These are phyloP conservation scores for Fusarium sp. DNA, from an alignment of 2,329 filamentous ascomycete genomes.

Conservation along the genomic window DNA sequence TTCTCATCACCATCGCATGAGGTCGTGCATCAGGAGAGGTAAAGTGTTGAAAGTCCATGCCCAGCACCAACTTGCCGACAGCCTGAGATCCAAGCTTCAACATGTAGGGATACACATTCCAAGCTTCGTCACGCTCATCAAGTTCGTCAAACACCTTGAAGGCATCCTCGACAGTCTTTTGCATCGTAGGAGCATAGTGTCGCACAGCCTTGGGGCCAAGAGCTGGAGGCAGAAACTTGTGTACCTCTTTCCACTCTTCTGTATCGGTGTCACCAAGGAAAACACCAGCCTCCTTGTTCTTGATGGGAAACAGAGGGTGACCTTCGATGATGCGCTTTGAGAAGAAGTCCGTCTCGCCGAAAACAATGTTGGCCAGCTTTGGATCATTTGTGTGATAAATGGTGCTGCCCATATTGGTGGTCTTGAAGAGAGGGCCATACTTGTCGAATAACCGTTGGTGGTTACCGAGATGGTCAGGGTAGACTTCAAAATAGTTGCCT, in stretches of 20 bases:
- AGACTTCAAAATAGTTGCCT: conserved; percentile 65
- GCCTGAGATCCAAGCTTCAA: conserved; percentile 59
- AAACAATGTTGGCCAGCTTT: conserved; percentile 55
- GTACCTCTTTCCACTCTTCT: conserved; percentile 60
- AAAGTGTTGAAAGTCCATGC: conserved; percentile 60
- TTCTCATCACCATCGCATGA: conserved; percentile 61
- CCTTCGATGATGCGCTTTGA: conserved; percentile 63
- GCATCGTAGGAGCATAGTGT: conserved; percentile 70
- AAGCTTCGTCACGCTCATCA: conserved; percentile 58
- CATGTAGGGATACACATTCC: conserved; percentile 63
- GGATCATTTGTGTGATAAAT: conserved; percentile 64
- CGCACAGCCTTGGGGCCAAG: conserved; percentile 68
- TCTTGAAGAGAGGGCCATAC: conserved; percentile 63
- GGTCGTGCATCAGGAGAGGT: conserved; percentile 55
- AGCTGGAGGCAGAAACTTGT: conserved; percentile 71
- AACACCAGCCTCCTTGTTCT: conserved; percentile 54
- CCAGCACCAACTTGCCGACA: conserved; percentile 57
- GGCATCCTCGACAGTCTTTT: conserved; percentile 60
- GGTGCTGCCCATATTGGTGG: conserved; percentile 61
- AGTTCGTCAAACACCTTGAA: conserved; percentile 63
- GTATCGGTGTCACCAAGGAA: conserved; percentile 63
- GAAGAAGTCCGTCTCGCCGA: conserved; percentile 63
- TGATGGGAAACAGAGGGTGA: conserved; percentile 59
- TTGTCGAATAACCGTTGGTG: conserved; percentile 63
- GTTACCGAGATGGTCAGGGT: conserved; percentile 67